Conservation (phyloP, 148 eudicot species). For the Bassia scoparia region DNA sequence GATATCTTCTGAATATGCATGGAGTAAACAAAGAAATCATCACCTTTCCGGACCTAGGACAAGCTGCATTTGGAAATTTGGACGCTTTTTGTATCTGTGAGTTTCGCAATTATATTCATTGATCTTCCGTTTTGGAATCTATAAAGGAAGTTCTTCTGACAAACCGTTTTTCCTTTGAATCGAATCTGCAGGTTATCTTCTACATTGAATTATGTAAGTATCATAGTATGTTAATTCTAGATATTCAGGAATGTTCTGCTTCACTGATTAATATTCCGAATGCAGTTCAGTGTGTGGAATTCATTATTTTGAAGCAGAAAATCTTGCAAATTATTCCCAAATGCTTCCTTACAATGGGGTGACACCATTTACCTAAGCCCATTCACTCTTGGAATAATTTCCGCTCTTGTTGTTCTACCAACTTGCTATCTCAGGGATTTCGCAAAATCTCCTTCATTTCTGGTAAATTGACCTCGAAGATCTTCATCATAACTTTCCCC, state of each 20-base stretch:
- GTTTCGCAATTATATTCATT: conserved; percentile 15
- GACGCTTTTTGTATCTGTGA: conserved; percentile 72
- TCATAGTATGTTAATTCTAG: neutral
- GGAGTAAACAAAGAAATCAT: conserved; percentile 51
- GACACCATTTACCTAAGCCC: conserved; percentile 56
- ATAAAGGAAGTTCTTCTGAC: conserved; percentile 12
- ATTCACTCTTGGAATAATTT: conserved; percentile 50
- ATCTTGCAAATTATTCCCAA: conserved; percentile 74
- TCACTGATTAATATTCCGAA: neutral
- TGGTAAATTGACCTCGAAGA: conserved; percentile 34
- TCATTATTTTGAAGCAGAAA: conserved; percentile 83
- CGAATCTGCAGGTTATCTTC: conserved; percentile 62
- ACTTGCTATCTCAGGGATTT: conserved; percentile 64
- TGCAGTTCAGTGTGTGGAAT: conserved; percentile 90
- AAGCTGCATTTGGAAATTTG: conserved; percentile 85
- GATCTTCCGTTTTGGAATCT: neutral
- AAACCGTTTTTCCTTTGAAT: neutral
- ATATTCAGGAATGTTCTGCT: neutral
- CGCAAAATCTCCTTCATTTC: conserved; percentile 71
- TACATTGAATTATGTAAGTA: conserved; percentile 82
- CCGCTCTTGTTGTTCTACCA: conserved; percentile 62
- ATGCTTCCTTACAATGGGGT: conserved; percentile 41
- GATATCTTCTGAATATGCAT: conserved; percentile 65
- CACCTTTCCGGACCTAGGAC: conserved; percentile 80
- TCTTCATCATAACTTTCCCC: neutral